Percentiles rank a stretch among this genome's conserved stretches.
Evolutionary conservation across 2,329 filamentous ascomycete genomes (phyloP).

Genomic region (Alternaria sp.): DNA sequence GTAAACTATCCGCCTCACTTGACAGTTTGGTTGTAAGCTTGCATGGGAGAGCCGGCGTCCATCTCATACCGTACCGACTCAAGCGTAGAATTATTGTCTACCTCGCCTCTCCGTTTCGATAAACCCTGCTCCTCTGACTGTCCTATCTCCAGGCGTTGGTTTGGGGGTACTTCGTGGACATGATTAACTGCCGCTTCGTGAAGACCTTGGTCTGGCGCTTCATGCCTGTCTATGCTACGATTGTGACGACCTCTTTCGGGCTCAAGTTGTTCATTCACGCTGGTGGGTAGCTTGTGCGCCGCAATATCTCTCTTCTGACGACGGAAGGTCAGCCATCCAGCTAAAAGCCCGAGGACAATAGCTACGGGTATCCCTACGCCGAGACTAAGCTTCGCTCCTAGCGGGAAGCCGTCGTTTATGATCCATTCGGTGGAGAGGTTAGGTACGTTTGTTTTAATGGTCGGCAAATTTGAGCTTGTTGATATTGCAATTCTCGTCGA

Average conservation of each 20-base stretch:
- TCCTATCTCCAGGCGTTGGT: not conserved
- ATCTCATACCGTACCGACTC: not conserved
- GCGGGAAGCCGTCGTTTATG: not conserved
- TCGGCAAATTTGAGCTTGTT: not conserved
- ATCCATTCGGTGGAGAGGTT: not conserved
- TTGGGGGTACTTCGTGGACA: not conserved
- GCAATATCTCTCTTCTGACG: not conserved
- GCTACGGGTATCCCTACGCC: not conserved
- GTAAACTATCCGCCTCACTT: not conserved
- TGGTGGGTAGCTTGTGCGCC: not conserved
- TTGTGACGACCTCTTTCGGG: not conserved
- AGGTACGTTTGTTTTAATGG: not conserved
- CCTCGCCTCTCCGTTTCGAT: not conserved
- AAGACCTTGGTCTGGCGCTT: not conserved
- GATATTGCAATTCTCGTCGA: not conserved
- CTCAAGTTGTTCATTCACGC: not conserved
- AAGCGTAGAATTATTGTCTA: not conserved
- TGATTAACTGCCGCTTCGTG: not conserved
- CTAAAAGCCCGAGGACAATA: not conserved
- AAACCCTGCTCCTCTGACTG: not conserved
- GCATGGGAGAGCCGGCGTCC: fast-evolving
- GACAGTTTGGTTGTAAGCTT: not conserved
- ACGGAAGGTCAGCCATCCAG: conserved; percentile 4
- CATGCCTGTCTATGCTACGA: not conserved
- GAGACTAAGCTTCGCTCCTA: not conserved